phyloP scores from a whole-genome alignment of 2,329 filamentous ascomycete genomes.

The Epicoccum nigrum region DNA sequence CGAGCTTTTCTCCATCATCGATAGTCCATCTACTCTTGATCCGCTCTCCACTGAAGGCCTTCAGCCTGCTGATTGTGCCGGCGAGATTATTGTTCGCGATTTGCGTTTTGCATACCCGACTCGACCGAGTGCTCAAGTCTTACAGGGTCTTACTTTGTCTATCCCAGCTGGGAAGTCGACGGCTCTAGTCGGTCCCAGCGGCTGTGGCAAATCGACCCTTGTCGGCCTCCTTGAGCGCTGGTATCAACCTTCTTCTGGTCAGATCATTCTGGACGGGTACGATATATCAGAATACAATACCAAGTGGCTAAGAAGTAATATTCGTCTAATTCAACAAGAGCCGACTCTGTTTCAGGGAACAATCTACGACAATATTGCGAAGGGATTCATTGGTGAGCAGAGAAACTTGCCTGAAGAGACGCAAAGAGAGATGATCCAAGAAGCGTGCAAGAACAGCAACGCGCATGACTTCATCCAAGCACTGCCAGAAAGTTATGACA shows the following conservation, averaged over 20 bases:
- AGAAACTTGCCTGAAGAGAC: conserved; percentile 42
- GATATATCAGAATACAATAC: conserved; percentile 81
- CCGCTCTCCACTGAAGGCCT: conserved; percentile 11
- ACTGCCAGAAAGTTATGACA: conserved; percentile 75
- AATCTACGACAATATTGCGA: conserved; percentile 83
- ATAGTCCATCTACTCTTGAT: conserved; percentile 79
- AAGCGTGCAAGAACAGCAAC: conserved; percentile 65
- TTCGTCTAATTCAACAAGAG: conserved; percentile 89
- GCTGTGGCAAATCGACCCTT: conserved; percentile 86
- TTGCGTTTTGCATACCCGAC: conserved; percentile 95
- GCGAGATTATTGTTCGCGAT: conserved; percentile 88
- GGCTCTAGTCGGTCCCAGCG: conserved; percentile 72
- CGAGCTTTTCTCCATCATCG: conserved; percentile 61
- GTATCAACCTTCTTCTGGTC: conserved; percentile 67
- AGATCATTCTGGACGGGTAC: conserved; percentile 36
- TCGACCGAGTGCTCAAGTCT: conserved; percentile 70
- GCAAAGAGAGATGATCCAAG: conserved; percentile 4
- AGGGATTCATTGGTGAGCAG: conserved; percentile 75
- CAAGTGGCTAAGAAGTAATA: conserved; percentile 86
- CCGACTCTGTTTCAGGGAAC: conserved; percentile 86
- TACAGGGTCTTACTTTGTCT: conserved; percentile 54
- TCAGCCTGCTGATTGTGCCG: conserved; percentile 59
- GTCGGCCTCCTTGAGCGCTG: conserved; percentile 90
- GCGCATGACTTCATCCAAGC: conserved; percentile 85
- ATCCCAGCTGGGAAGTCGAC: conserved; percentile 68